Evolutionary conservation across 805 yeast species (phyloP).

Genomic region (Ogataea wickerhamii): DNA sequence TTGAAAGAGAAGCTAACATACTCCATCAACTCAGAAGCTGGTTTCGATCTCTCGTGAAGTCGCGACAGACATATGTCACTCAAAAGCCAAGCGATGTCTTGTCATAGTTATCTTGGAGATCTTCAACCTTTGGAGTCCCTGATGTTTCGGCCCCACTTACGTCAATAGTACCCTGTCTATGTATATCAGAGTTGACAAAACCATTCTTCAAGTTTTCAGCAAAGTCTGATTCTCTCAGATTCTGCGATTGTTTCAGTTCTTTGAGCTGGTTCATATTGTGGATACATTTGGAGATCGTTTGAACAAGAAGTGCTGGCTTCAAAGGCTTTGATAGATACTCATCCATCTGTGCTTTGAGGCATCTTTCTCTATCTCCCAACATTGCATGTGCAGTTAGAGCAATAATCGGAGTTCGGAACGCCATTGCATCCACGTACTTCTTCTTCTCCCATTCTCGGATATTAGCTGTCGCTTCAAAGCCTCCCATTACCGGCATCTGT

Average conservation of each 20-base stretch:
- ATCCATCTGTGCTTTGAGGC: constrained; percentile 88
- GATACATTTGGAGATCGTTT: constrained; percentile 80
- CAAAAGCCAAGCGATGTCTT: background rate
- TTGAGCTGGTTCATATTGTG: constrained; percentile 63
- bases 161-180: constrained; percentile 9
- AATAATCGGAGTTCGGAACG: constrained; percentile 80
- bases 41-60: constrained; percentile 71
- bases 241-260: constrained; percentile 46
- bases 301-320: constrained; percentile 77
- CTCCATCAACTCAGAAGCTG: constrained; percentile 77
- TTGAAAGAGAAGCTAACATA: constrained; percentile 65
- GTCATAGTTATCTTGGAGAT: constrained; percentile 9
- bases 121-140: constrained; percentile 12
- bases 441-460: constrained; percentile 87
- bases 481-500: constrained; percentile 95
- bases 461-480: constrained; percentile 85
- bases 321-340: constrained; percentile 86
- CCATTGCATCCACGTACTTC: constrained; percentile 64
- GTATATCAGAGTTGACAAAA: constrained; percentile 14
- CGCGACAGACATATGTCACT: background rate
- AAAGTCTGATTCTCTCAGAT: constrained; percentile 42
- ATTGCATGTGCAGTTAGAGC: constrained; percentile 92
- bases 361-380: constrained; percentile 87
- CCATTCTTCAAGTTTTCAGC: constrained; percentile 32
- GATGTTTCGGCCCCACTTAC: constrained; percentile 1